A percentile compares a stretch with the other conserved stretches of the same genome.
phyloP scores from a whole-genome alignment of 331 rosid genomes.

The Quercus tomentella region DNA sequence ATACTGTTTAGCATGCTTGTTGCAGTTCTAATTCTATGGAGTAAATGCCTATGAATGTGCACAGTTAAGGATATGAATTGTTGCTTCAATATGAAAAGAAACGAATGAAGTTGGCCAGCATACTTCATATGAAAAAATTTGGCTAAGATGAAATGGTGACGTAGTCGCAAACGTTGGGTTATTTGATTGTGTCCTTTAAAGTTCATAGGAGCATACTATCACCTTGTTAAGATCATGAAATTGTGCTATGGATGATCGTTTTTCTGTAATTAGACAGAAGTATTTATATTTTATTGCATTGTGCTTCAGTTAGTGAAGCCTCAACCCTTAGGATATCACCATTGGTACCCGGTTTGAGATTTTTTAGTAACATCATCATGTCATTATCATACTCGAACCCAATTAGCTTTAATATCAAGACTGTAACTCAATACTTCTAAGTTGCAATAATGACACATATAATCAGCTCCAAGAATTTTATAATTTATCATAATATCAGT shows the following conservation, averaged over 20 bases:
- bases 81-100: background rate
- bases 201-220: background rate
- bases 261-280: background rate
- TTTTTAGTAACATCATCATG: too few species aligned
- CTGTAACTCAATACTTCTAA: too few species aligned
- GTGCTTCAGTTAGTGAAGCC: too few species aligned
- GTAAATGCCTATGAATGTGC: background rate
- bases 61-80: background rate
- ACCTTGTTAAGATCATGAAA: background rate
- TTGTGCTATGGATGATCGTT: background rate
- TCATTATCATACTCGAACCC: too few species aligned
- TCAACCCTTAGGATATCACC: too few species aligned
- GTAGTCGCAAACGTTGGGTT: background rate
- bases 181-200: background rate
- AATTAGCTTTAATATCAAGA: too few species aligned
- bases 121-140: background rate
- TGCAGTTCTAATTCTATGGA: background rate
- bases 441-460: too few species aligned
- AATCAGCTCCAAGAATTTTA: too few species aligned
- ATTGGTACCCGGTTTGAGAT: too few species aligned
- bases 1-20: background rate
- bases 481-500: too few species aligned
- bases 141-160: background rate
- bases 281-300: too few species aligned
- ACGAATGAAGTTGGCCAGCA: background rate